A percentile compares a stretch with the other conserved stretches of the same genome.
Conservation (phyloP, 2,329 filamentous ascomycete genomes). For the Aspergillus vadensis region DNA sequence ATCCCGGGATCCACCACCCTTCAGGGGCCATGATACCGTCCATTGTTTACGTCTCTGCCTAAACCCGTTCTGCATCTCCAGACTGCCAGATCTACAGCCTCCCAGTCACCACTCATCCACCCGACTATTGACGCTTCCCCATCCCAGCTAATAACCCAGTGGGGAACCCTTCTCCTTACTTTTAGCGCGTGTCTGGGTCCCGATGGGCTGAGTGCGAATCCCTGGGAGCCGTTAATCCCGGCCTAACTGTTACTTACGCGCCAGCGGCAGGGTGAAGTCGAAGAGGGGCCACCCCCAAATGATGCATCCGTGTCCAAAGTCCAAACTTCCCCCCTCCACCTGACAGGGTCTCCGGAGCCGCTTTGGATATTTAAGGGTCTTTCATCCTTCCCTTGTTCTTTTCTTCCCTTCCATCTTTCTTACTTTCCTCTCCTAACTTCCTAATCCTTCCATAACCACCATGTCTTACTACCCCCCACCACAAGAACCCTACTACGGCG, state of each 20-base stretch:
- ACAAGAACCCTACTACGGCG: constrained; percentile 14
- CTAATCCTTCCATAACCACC: neutral
- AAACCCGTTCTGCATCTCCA: constrained; percentile 15
- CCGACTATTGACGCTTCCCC: constrained; percentile 20
- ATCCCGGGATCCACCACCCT: neutral
- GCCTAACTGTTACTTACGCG: neutral
- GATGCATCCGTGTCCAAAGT: constrained; percentile 7
- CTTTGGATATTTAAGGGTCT: constrained; percentile 2
- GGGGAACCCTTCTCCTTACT: constrained; percentile 12
- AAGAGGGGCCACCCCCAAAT: neutral
- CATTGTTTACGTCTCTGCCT: constrained; percentile 24
- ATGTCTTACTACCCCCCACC: constrained; percentile 22
- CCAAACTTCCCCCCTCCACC: constrained; percentile 7
- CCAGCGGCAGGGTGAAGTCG: neutral
- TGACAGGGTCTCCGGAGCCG: constrained; percentile 5
- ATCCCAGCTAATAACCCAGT: constrained; percentile 20
- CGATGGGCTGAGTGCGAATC: neutral
- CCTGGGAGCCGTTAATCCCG: constrained; percentile 3
- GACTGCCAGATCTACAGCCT: constrained; percentile 17
- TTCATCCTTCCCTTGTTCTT: neutral
- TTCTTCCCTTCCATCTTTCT: constrained; percentile 4
- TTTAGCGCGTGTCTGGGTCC: constrained; percentile 12
- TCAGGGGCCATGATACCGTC: constrained; percentile 3
- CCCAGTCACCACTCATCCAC: constrained; percentile 9
- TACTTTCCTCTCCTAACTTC: neutral